Evolutionary conservation across 768 basidiomycete species (phyloP), one percentile per base, ranked within the genome.

Genomic region (Rhodotorula kratochvilovae): DNA sequence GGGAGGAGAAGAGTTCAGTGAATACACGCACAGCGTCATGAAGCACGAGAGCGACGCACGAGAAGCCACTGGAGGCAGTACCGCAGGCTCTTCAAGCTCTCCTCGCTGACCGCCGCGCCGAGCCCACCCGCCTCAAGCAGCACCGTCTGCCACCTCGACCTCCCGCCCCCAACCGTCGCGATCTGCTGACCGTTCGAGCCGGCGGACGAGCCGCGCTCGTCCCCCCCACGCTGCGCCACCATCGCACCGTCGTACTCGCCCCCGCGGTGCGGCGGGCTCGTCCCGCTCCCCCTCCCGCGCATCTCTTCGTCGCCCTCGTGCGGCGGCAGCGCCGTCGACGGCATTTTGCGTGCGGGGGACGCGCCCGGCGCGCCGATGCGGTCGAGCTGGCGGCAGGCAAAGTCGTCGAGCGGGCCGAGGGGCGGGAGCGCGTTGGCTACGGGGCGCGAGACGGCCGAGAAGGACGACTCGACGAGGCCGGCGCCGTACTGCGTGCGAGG

Each of bases 51-150:
- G 25, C 4, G 48, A 39, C 48, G 39, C 42, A 72, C 67, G 29
- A 83, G 88, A 27, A 95, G 83, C 91, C 91, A 94, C 67, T 90
- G 86, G 39, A 95, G 79, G 80, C 90, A 92, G 78, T 93, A 94
- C 78, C 87, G 87, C 51, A 95, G 80, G 63, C 89, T 83, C 66
- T 90, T 84, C 89, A 95, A 90, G 77, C 88, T 92, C 80, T 94
- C 92, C 72, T 93, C 91, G 79, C 91, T 92, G 43, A 94, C 83
- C 15, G 92, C 92, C 0, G 90, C 91, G 67, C 91, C 86, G 45
- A 95, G 83, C 0, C 92, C 92, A 36, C 78, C 78, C 15, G 91
- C 92, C 80, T 94, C 92, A 33, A 89, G 83, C 51, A 94, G 81
- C 36, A 93, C 85, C 0, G 89, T 86, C 76, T 92, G 91, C 91